Base-by-base conservation (phyloP, 345 rosid genomes). In the Rhizophora apiculata region DNA sequence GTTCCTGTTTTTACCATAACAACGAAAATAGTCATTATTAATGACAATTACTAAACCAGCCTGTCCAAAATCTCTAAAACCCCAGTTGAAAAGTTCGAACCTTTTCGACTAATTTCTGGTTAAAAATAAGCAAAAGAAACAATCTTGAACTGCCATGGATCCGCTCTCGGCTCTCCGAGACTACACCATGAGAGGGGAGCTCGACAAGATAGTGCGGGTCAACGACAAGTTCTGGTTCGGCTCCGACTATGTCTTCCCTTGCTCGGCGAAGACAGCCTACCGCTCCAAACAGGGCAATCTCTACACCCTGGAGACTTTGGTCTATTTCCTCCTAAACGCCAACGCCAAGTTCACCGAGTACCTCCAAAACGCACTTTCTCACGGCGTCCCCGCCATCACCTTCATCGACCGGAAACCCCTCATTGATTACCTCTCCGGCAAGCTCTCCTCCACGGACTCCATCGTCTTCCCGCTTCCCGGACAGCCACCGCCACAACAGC, bases 201-300 rank as follows among this genome's bases (percentile, higher is more conserved):
- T 66, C 0, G 76, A 52, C 60, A 73, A 66, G 27, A 73, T 66
- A 67, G 37, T 61, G 31, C 52, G 67, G 15, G 22, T 52, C 46
- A 37, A 66, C 55, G 71, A 37, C 32, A 67, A 73, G 30, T 66
- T 73, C 31, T 62, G 76, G 18, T 73, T 73, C 18, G 71, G 71
- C 39, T 9, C 31, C 46, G 76, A 66, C 0, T 73, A 66, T 11
- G 36, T 37, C 10, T 73, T 66, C 56, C 71, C 71, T 27, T 27
- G 71, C 37, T 22, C 64, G 15, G 1, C 26, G 4, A 29, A 51
- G 60, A 87, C 98, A 10, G 91, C 96, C 3, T 92, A 87, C 80
- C 85, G 96, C n/a, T 91, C 95, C 34, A 88, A 90, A 73, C 82
- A 85, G 9, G 96, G 97, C n/a, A 82, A n/a, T 57, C 89, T 90